Conservation (phyloP, 208 protist genomes). For the Phytomonas sp. region DNA sequence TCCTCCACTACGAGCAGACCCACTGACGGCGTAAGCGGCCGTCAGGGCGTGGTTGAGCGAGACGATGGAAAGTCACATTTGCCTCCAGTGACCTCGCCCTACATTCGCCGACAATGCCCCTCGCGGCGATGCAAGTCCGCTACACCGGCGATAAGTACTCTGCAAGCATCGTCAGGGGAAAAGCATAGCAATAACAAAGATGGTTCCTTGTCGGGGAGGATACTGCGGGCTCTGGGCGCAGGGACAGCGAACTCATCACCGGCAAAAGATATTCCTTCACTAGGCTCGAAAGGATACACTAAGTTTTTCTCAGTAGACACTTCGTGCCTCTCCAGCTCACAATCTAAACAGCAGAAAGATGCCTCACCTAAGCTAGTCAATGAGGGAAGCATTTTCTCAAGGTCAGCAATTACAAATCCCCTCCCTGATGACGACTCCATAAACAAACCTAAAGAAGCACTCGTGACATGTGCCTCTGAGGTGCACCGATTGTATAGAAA, state of each 20-base stretch:
- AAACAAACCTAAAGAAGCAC: not conserved
- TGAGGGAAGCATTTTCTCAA: not conserved
- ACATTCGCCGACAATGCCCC: not conserved
- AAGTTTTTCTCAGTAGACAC: not conserved
- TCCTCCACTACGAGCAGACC: not conserved
- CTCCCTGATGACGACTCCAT: not conserved
- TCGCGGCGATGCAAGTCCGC: not conserved
- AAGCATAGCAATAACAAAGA: not conserved
- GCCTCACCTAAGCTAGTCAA: not conserved
- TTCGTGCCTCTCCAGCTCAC: not conserved
- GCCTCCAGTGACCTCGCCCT: not conserved
- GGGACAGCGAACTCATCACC: not conserved
- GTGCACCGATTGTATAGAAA: not conserved
- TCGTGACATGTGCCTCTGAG: not conserved
- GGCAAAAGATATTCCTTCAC: not conserved
- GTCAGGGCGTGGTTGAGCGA: conserved; percentile 14
- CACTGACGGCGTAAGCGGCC: not conserved
- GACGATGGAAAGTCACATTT: conserved; percentile 15
- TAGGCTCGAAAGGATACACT: not conserved
- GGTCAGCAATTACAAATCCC: not conserved
- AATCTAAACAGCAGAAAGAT: not conserved
- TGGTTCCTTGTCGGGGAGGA: not conserved
- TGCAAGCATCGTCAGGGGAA: not conserved
- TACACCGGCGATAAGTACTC: not conserved
- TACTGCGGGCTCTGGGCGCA: not conserved